Percentiles rank a stretch among this genome's conserved stretches.
Evolutionary conservation across 2,329 filamentous ascomycete genomes (phyloP).

Genomic region (Cercospora canescens): DNA sequence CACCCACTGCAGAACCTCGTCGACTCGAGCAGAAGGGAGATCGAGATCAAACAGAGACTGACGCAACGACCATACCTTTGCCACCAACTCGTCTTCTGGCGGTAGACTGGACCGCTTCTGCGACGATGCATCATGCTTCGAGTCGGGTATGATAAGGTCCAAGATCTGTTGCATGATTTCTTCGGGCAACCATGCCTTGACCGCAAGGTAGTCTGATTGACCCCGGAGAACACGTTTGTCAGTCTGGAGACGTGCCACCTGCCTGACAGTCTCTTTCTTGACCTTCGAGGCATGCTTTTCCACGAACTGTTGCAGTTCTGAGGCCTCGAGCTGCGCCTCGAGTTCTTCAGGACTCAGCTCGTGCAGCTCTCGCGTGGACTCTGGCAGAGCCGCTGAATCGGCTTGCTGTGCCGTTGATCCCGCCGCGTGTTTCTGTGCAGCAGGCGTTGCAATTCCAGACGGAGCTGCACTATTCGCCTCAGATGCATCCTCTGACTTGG

Average conservation of each 20-base stretch:
- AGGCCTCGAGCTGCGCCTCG: constrained; percentile 82
- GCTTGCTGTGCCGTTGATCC: constrained; percentile 32
- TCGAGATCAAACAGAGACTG: constrained; percentile 68
- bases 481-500: constrained; percentile 52
- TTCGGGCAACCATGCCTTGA: constrained; percentile 75
- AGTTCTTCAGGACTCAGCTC: constrained; percentile 81
- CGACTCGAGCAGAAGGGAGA: constrained; percentile 65
- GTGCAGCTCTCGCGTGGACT: constrained; percentile 41
- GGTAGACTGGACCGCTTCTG: constrained; percentile 52
- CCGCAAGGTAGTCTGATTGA: constrained; percentile 72
- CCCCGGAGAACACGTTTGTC: constrained; percentile 79
- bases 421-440: constrained; percentile 22
- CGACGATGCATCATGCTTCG: constrained; percentile 25
- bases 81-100: constrained; percentile 75
- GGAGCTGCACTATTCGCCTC: constrained; percentile 29
- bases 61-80: constrained; percentile 82
- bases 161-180: constrained; percentile 78
- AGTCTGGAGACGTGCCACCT: constrained; percentile 76
- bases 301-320: constrained; percentile 84
- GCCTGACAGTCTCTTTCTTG: constrained; percentile 74
- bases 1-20: constrained; percentile 58
- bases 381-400: constrained; percentile 9
- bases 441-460: constrained; percentile 33
- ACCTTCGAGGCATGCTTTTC: constrained; percentile 81
- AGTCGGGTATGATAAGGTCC: constrained; percentile 67